These are phyloP conservation scores for Daldinia grandis DNA, from an alignment of 495 filamentous ascomycete species.

Conservation along the genomic window DNA sequence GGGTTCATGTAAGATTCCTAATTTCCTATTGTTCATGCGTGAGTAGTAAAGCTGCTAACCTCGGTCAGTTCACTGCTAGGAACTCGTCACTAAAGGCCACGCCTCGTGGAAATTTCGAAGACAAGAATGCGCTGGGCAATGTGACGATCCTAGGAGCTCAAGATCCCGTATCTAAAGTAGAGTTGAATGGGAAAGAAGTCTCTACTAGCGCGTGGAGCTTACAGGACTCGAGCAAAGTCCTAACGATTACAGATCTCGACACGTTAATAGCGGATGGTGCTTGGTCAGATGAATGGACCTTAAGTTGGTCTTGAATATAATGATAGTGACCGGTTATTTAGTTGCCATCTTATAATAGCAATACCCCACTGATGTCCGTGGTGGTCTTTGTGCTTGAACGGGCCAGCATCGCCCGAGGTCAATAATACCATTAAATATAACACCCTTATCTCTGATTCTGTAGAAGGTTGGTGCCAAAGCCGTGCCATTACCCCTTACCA, in stretches of 20 bases:
- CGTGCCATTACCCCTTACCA: not conserved
- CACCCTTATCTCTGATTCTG: not conserved
- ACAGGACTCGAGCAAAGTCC: conserved; percentile 54
- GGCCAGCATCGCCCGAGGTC: too few species aligned
- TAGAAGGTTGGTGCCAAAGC: not conserved
- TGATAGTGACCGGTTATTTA: not conserved
- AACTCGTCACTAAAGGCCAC: conserved; percentile 56
- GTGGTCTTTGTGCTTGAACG: too few species aligned
- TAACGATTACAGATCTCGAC: conserved; percentile 62
- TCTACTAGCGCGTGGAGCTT: conserved; percentile 56
- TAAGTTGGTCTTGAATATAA: conserved; percentile 60
- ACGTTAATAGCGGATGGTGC: conserved; percentile 62
- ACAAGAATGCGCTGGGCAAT: conserved; percentile 68
- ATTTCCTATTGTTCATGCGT: not conserved
- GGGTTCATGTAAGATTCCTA: conserved; percentile 59
- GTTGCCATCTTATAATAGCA: not conserved
- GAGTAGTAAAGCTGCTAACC: conserved; percentile 8
- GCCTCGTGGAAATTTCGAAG: conserved; percentile 63
- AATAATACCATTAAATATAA: too few species aligned
- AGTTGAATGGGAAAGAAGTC: conserved; percentile 60
- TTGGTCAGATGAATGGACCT: conserved; percentile 64
- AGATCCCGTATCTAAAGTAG: conserved; percentile 53
- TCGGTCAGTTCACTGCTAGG: conserved; percentile 59
- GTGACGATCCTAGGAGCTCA: conserved; percentile 73
- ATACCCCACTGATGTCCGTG: not conserved